Evolutionary conservation across 768 basidiomycete species (phyloP).

Genomic region (Aureoboletus auriporus): DNA sequence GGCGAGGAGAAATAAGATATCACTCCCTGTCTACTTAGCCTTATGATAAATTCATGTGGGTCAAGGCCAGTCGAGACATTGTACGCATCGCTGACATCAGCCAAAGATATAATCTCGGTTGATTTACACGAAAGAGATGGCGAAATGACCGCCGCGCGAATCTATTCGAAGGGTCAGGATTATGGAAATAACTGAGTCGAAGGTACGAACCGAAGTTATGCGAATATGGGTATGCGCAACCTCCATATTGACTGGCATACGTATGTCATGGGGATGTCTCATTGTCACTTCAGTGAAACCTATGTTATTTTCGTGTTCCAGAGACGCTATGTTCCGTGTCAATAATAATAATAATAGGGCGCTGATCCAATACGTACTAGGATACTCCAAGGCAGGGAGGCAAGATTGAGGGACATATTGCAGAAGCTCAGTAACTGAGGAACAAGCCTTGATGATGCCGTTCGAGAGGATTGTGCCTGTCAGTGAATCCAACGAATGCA

Average conservation of each 20-base stretch:
- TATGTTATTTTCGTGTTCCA: conserved; percentile 58
- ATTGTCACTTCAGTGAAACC: conserved; percentile 62
- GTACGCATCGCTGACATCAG: conserved; percentile 85
- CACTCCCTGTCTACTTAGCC: conserved; percentile 63
- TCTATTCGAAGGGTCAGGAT: conserved; percentile 34
- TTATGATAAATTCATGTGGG: conserved; percentile 76
- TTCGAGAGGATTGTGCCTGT: conserved; percentile 50
- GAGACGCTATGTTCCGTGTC: conserved; percentile 38
- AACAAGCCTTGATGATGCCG: conserved; percentile 57
- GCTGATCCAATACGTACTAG: conserved; percentile 40
- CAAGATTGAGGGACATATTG: conserved; percentile 50
- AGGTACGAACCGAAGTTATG: conserved; percentile 63
- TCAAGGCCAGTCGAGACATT: conserved; percentile 77
- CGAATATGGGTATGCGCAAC: conserved; percentile 70
- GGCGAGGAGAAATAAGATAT: conserved; percentile 76
- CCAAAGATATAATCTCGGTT: conserved; percentile 75
- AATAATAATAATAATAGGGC: conserved; percentile 1
- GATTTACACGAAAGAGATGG: conserved; percentile 67
- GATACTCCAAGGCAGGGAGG: conserved; percentile 45
- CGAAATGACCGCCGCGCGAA: conserved; percentile 69
- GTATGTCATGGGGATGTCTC: conserved; percentile 60
- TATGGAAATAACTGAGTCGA: background rate
- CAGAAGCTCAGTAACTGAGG: conserved; percentile 58
- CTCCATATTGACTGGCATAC: conserved; percentile 66
- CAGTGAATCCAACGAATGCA: background rate